Conservation (phyloP, 768 basidiomycete genomes). For the Plicaturopsis crispa region DNA sequence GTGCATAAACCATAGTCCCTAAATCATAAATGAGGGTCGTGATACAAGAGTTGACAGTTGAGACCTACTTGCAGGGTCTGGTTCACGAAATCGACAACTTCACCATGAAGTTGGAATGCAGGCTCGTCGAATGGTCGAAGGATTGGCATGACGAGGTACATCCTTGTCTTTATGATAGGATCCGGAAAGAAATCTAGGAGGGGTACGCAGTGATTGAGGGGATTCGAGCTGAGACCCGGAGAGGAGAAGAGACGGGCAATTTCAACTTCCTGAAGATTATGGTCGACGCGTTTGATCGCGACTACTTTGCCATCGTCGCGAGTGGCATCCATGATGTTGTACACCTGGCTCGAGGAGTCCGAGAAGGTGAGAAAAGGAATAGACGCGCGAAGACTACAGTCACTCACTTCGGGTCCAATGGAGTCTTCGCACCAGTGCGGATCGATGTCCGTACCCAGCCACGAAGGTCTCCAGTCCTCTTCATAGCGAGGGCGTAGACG, state of each 20-base stretch:
- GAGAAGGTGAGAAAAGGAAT: background rate
- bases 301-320: background rate
- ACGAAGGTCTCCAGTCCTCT: slow-evolving; percentile 22
- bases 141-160: too few relatives aligned
- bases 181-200: too few relatives aligned
- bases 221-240: background rate
- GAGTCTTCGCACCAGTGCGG: slow-evolving; percentile 5
- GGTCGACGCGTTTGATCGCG: background rate
- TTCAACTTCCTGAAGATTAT: background rate
- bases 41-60: too few relatives aligned
- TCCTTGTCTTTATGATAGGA: too few relatives aligned
- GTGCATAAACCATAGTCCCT: too few relatives aligned
- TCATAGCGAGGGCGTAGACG: slow-evolving; percentile 17
- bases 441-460: slow-evolving; percentile 9
- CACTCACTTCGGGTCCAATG: background rate
- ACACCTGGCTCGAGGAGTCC: too few relatives aligned
- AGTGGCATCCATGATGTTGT: background rate
- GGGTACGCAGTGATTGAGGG: background rate
- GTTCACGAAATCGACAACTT: too few relatives aligned
- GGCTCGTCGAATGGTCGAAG: too few relatives aligned
- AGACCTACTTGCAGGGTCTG: too few relatives aligned
- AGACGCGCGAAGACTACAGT: slow-evolving; percentile 1
- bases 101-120: too few relatives aligned
- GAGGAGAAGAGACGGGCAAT: background rate
- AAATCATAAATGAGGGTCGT: too few relatives aligned